These are phyloP conservation scores for Handroanthus guayacan DNA, from an alignment of 257 asterid species.

Conservation along the genomic window DNA sequence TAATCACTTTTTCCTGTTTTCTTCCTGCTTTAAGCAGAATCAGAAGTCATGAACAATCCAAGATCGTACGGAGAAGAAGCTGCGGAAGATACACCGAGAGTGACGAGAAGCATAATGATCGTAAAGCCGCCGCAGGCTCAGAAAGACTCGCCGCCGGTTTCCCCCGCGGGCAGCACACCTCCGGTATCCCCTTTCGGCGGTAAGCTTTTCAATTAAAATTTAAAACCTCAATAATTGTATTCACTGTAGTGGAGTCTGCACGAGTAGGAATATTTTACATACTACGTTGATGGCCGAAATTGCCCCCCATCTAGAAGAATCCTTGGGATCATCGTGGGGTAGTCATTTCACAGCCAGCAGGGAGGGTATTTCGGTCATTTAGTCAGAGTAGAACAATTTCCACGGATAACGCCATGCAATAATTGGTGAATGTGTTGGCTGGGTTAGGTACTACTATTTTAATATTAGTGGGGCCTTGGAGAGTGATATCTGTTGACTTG, in stretches of 20 bases:
- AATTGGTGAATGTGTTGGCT: conserved; percentile 29
- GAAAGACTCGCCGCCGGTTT: conserved; percentile 86
- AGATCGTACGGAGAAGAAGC: conserved; percentile 55
- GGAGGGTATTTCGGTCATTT: conserved; percentile 35
- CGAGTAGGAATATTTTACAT: neutral
- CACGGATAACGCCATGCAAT: conserved; percentile 36
- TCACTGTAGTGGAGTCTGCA: neutral
- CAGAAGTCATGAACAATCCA: conserved; percentile 46
- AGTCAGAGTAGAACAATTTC: neutral
- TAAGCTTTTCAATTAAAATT: conserved; percentile 39
- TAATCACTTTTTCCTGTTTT: neutral
- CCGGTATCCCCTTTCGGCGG: conserved; percentile 97
- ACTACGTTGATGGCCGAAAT: neutral
- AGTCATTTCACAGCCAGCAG: neutral
- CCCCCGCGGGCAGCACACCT: conserved; percentile 83
- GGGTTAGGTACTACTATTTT: conserved; percentile 34
- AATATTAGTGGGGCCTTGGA: conserved; percentile 33
- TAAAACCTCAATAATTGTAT: neutral
- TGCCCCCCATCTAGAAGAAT: conserved; percentile 33
- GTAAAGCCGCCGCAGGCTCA: conserved; percentile 63
- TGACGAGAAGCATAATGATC: conserved; percentile 95
- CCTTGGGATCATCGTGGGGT: conserved; percentile 8
- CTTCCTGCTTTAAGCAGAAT: conserved; percentile 38
- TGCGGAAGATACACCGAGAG: conserved; percentile 61
- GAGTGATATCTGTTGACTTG: conserved; percentile 41